Evolutionary conservation across 495 filamentous ascomycete species (phyloP), one percentile per base, ranked within the genome.

Genomic region (Xylaria acuta): DNA sequence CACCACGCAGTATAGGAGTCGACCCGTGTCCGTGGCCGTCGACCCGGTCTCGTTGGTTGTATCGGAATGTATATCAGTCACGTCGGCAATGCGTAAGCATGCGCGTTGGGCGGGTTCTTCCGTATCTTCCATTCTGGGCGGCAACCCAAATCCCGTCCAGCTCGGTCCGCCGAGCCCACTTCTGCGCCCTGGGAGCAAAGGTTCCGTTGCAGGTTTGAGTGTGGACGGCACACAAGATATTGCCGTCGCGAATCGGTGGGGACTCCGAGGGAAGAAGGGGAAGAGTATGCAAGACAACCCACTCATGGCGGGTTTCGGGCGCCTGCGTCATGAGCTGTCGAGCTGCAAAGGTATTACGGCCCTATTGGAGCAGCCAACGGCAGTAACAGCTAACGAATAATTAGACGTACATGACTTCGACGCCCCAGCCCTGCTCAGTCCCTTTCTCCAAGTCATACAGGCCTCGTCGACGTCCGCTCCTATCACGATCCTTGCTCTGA

Each of bases 201-300:
- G 71, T 25, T 75, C 81, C 30, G 66, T 64, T 7, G 34, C 75
- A 12, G 76, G 74, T 30, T 47, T 70, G 7, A 67, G 63, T 8
- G 62, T 59, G 2, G 82, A 85, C 51, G 78, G 76, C 27, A 59
- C 78, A 8, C 75, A 77, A 63, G 86, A 88, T 45, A 76, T 84
- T 14, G 86, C 83, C 16, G 71, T 84, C 58, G 77, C 84, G 8
- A 89, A 88, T 59, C 82, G 89, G 80, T 99, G 96, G 96, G 96
- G 96, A 2, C 80, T 98, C 71, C 86, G 97, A 75, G 96, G 96
- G 64, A 98, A 97, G 90, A 97, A 94, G 81, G 97, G 96, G 43
- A 97, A 94, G 87, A 98, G 94, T 83, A 93, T 98, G 88, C 94
- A 97, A 85, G 96, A 99, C 83, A 98, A 98, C 78, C 97, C 96